phyloP scores from a whole-genome alignment of 2,329 filamentous ascomycete genomes.

The Xylariaceae sp. region DNA sequence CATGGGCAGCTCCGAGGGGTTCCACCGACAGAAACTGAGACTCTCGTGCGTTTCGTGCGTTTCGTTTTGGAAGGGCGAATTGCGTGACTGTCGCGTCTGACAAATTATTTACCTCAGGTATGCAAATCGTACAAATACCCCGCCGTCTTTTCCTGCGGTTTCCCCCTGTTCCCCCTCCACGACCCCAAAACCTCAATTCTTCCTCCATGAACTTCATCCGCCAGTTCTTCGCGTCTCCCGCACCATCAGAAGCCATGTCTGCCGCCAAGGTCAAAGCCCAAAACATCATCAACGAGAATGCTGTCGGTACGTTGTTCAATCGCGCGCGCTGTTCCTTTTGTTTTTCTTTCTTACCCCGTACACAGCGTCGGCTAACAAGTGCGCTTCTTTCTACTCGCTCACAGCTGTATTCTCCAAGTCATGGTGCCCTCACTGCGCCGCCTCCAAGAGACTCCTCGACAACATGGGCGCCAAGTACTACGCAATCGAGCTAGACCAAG shows the following conservation, averaged over 20 bases:
- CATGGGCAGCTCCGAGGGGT: too few relatives aligned
- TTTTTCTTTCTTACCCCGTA: not conserved
- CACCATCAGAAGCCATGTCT: slow-evolving; percentile 64
- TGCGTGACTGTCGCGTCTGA: not conserved
- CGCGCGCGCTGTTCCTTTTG: not conserved
- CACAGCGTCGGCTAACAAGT: slow-evolving; percentile 9
- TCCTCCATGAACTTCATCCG: slow-evolving; percentile 48
- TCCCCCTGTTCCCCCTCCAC: slow-evolving; percentile 5
- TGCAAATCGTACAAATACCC: slow-evolving; percentile 17
- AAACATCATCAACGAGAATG: slow-evolving; percentile 80
- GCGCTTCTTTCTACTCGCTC: not conserved
- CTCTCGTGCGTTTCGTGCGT: not conserved
- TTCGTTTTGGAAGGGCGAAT: not conserved
- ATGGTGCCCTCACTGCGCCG: slow-evolving; percentile 88
- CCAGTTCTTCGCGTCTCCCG: slow-evolving; percentile 60
- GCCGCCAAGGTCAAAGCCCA: slow-evolving; percentile 79
- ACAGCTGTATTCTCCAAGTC: slow-evolving; percentile 93
- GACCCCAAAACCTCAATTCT: too few relatives aligned
- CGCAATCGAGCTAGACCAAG: slow-evolving; percentile 76
- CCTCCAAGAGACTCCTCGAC: slow-evolving; percentile 69
- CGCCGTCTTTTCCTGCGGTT: slow-evolving; percentile 5
- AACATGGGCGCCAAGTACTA: slow-evolving; percentile 66
- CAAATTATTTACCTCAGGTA: not conserved
- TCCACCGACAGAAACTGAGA: not conserved
- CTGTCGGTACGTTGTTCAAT: slow-evolving; percentile 57